phyloP scores from a whole-genome alignment of 2,329 filamentous ascomycete species.

The Ophiostoma australiae region DNA sequence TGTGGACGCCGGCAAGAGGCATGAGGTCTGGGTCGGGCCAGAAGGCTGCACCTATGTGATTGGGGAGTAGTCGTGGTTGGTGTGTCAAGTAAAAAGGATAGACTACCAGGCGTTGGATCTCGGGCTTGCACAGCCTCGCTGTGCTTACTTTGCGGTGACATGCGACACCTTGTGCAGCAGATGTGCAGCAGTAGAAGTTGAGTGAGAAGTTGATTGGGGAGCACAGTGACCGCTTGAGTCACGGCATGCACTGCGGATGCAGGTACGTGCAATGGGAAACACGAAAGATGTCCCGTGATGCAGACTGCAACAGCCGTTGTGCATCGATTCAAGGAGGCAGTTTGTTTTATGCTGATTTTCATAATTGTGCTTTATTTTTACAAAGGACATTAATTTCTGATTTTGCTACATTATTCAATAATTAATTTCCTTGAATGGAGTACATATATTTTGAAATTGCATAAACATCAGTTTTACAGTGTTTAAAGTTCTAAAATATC shows the following conservation, averaged over 20 bases:
- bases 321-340: not conserved
- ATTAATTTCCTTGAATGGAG: too few relatives aligned
- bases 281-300: not conserved
- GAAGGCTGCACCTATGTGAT: constrained; percentile 65
- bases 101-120: too few relatives aligned
- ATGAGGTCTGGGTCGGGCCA: constrained; percentile 65
- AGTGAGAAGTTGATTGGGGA: not conserved
- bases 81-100: not conserved
- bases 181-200: not conserved
- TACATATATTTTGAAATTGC: too few relatives aligned
- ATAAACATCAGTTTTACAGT: too few relatives aligned
- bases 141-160: not conserved
- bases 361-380: not conserved
- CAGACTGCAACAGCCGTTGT: not conserved
- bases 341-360: not conserved
- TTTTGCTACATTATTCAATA: not conserved
- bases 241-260: not conserved
- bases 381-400: not conserved
- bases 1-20: constrained; percentile 57
- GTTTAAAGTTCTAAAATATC: not conserved
- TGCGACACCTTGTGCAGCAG: not conserved
- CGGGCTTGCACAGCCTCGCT: not conserved
- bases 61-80: constrained; percentile 42
- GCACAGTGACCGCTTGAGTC: not conserved
- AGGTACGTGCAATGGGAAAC: not conserved